A percentile compares a stretch with the other conserved stretches of the same genome.
phyloP scores from a whole-genome alignment of 2,329 filamentous ascomycete species.

The Fusarium haematococcum region DNA sequence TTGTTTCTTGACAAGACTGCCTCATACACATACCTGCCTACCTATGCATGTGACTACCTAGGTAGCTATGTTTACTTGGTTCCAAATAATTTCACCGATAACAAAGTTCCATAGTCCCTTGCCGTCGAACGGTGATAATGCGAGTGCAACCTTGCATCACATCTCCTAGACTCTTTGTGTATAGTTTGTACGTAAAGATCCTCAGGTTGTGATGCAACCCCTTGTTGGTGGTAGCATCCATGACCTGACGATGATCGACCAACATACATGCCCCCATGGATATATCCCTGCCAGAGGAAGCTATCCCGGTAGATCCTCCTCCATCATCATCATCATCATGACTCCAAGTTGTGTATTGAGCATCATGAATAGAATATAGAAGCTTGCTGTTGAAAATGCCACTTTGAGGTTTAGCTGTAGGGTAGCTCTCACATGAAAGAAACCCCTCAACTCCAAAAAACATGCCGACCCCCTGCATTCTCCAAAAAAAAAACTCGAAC shows the following conservation, averaged over 20 bases:
- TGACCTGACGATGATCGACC: background rate
- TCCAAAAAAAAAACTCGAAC: constrained; percentile 14
- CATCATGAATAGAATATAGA: background rate
- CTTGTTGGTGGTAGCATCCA: background rate
- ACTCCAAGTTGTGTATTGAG: background rate
- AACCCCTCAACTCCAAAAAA: constrained; percentile 33
- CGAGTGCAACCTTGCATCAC: background rate
- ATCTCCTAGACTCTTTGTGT: background rate
- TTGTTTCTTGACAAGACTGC: background rate
- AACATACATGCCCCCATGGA: background rate
- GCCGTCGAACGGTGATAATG: background rate
- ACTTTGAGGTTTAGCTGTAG: background rate
- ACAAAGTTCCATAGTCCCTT: background rate
- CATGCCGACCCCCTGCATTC: constrained; percentile 12
- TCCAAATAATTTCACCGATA: background rate
- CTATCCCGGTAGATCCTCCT: background rate
- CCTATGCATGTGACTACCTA: background rate
- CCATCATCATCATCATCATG: background rate
- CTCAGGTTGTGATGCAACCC: background rate
- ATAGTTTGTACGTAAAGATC: background rate
- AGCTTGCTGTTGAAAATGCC: background rate
- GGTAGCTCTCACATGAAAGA: constrained; percentile 28
- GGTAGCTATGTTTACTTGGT: background rate
- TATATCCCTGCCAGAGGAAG: background rate
- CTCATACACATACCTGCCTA: background rate